Conservation (phyloP, 2,329 filamentous ascomycete species). For the Moelleriella libera region DNA sequence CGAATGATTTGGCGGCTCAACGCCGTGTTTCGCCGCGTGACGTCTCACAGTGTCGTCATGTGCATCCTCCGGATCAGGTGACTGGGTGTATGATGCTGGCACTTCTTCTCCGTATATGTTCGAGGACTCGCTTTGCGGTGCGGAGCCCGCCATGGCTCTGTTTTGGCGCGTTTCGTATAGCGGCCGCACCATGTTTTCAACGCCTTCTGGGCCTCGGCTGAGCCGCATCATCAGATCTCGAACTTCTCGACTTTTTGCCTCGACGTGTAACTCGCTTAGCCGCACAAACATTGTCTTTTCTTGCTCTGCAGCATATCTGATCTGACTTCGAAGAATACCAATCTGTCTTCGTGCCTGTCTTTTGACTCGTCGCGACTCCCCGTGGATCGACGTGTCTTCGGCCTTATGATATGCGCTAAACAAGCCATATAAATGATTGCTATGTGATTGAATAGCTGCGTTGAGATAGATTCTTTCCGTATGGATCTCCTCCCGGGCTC, state of each 20-base stretch:
- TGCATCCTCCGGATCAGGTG: no score
- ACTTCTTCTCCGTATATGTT: no score
- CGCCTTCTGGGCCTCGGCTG: background rate
- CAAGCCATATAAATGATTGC: conserved; percentile 20
- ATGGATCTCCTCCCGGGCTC: conserved; percentile 26
- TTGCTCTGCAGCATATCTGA: conserved; percentile 30
- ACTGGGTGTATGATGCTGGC: no score
- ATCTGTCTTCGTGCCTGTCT: conserved; percentile 25
- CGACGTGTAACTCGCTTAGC: conserved; percentile 33
- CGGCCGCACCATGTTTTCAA: no score
- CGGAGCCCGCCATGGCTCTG: no score
- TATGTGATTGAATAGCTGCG: conserved; percentile 24
- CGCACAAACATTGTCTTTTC: conserved; percentile 29
- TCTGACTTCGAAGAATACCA: conserved; percentile 23
- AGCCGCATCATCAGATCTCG: conserved; percentile 12
- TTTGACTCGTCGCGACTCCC: conserved; percentile 10
- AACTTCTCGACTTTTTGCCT: conserved; percentile 30
- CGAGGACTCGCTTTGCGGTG: no score
- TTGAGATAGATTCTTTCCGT: conserved; percentile 32
- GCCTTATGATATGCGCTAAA: conserved; percentile 21
- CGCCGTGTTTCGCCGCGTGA: no score
- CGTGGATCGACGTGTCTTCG: conserved; percentile 17
- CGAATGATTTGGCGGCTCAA: no score
- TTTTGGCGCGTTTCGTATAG: no score
- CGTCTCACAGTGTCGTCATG: no score